Evolutionary conservation across 805 yeast genomes (phyloP).

Genomic region (Candida succiphila): DNA sequence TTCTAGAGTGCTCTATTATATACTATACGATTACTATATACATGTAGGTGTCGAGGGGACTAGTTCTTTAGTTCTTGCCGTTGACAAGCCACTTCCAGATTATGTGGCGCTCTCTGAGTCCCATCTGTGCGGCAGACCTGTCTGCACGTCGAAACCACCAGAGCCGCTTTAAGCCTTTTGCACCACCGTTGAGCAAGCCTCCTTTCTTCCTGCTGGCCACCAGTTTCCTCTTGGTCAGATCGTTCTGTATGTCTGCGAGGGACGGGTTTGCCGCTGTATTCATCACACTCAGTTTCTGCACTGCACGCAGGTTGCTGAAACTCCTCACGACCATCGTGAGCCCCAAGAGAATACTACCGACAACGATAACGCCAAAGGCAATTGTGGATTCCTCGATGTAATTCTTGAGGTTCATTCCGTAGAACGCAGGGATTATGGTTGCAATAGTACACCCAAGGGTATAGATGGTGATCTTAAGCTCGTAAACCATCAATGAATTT

Average conservation of each 20-base stretch:
- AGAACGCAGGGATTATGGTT: conserved; percentile 76
- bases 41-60: too few relatives aligned
- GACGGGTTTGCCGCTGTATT: conserved; percentile 7
- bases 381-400: conserved; percentile 58
- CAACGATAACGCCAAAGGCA: conserved; percentile 55
- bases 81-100: conserved; percentile 40
- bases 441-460: conserved; percentile 83
- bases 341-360: conserved; percentile 43
- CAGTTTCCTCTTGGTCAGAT: not conserved
- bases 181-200: too few relatives aligned
- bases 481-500: conserved; percentile 81
- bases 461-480: conserved; percentile 71
- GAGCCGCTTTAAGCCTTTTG: too few relatives aligned
- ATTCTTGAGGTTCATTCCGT: conserved; percentile 79
- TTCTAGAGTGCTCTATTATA: too few relatives aligned
- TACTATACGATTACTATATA: too few relatives aligned
- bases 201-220: too few relatives aligned
- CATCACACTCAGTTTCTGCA: conserved; percentile 61
- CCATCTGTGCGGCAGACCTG: too few relatives aligned
- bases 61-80: not conserved
- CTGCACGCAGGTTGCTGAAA: conserved; percentile 45
- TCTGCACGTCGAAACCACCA: too few relatives aligned
- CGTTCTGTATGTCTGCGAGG: not conserved
- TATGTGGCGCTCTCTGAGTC: conserved; percentile 31
- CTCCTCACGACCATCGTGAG: conserved; percentile 42